Conservation (phyloP, 805 yeast species). For the Priceomyces fermenticarens region DNA sequence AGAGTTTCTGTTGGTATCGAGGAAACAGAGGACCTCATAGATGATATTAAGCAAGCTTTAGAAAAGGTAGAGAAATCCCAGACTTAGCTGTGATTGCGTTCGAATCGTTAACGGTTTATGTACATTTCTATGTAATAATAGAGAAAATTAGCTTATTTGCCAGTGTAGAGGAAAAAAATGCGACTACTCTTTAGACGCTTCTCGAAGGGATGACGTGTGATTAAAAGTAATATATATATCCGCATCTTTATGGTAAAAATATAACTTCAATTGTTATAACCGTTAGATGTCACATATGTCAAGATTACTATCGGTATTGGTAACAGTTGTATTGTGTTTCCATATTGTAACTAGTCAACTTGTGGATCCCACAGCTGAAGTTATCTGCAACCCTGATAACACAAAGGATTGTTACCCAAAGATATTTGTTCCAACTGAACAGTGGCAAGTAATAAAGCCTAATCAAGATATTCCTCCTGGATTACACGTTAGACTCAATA, state of each 20-base stretch:
- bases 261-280: background rate
- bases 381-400: slow-evolving; percentile 19
- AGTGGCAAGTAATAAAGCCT: slow-evolving; percentile 68
- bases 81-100: background rate
- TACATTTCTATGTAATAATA: background rate
- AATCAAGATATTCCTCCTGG: slow-evolving; percentile 85
- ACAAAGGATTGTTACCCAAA: slow-evolving; percentile 59
- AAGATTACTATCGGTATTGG: slow-evolving; percentile 2
- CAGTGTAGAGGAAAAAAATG: background rate
- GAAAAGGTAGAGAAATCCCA: slow-evolving; percentile 17
- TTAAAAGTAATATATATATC: background rate
- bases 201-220: slow-evolving; percentile 4
- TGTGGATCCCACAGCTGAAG: slow-evolving; percentile 9
- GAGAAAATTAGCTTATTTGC: background rate
- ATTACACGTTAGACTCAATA: slow-evolving; percentile 66
- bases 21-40: slow-evolving; percentile 71
- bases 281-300: slow-evolving; percentile 1
- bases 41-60: slow-evolving; percentile 71
- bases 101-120: too few species aligned
- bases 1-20: slow-evolving; percentile 87
- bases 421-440: slow-evolving; percentile 56
- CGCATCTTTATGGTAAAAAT: background rate
- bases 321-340: slow-evolving; percentile 1
- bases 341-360: slow-evolving; percentile 5
- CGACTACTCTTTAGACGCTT: background rate